A percentile compares a stretch with the other conserved stretches of the same genome.
Evolutionary conservation across 345 rosid genomes (phyloP).

Genomic region (Lepidium sativum): DNA sequence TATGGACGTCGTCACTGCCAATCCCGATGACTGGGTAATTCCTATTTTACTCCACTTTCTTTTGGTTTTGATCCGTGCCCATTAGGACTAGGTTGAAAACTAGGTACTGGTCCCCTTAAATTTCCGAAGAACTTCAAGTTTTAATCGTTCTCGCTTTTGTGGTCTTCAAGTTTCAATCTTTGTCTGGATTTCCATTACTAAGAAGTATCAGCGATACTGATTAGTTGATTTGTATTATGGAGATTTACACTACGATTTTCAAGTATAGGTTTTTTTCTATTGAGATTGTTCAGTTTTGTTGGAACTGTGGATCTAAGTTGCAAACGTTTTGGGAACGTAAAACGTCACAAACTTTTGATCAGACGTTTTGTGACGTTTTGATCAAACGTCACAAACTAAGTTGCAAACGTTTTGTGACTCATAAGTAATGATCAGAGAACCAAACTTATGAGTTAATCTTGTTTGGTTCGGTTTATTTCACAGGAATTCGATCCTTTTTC

Average conservation of each 20-base stretch:
- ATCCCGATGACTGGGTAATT: constrained; percentile 82
- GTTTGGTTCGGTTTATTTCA: neutral
- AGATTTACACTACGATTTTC: neutral
- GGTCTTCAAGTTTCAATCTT: neutral
- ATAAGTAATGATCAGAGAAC: no score
- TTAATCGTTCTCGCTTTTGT: neutral
- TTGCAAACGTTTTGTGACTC: no score
- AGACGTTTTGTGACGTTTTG: no score
- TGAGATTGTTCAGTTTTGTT: no score
- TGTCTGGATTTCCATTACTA: neutral
- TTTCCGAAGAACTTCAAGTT: neutral
- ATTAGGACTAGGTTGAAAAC: neutral
- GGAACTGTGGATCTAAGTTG: no score
- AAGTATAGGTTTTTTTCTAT: no score
- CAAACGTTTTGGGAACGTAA: no score
- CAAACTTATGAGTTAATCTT: no score
- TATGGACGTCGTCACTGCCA: constrained; percentile 98
- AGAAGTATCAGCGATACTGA: neutral
- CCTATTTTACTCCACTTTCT: neutral
- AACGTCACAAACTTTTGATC: no score
- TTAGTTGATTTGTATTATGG: neutral
- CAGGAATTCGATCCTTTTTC: constrained; percentile 97
- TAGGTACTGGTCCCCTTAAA: neutral
- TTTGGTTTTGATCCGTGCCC: neutral
- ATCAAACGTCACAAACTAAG: no score